phyloP scores from a whole-genome alignment of 1,284 basidiomycete species.

The Sporisorium exsertum region DNA sequence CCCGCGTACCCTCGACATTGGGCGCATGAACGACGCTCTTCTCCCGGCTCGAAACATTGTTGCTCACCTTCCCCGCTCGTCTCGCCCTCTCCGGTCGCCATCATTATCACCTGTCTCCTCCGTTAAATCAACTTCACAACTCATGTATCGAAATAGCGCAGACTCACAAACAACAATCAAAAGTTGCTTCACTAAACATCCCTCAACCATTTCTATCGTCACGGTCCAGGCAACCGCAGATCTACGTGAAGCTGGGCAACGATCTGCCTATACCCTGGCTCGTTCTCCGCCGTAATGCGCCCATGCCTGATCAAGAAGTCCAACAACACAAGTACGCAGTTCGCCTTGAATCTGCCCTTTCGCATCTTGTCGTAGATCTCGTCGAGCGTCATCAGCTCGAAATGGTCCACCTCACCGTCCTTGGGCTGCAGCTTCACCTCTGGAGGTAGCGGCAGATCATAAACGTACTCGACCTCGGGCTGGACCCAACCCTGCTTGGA shows the following conservation, averaged over 20 bases:
- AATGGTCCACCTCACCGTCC: slow-evolving; percentile 93
- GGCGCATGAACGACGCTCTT: no score
- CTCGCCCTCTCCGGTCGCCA: no score
- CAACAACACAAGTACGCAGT: slow-evolving; percentile 84
- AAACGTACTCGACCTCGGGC: slow-evolving; percentile 67
- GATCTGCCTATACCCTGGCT: slow-evolving; percentile 80
- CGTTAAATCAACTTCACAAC: no score
- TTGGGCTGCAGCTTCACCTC: slow-evolving; percentile 78
- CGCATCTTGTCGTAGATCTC: slow-evolving; percentile 58
- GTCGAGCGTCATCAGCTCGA: slow-evolving; percentile 72
- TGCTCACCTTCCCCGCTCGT: no score
- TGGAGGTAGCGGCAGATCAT: slow-evolving; percentile 60
- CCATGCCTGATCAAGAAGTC: slow-evolving; percentile 86
- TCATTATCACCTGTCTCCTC: no score
- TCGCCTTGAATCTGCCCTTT: slow-evolving; percentile 82
- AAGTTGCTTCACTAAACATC: no score
- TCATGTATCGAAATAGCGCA: neutral
- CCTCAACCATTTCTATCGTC: neutral
- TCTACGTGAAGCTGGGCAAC: slow-evolving; percentile 78
- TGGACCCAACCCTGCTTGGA: slow-evolving; percentile 72
- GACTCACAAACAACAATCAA: no score
- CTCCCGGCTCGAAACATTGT: no score
- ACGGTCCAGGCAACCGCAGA: slow-evolving; percentile 71
- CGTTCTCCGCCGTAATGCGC: slow-evolving; percentile 80
- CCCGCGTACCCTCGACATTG: no score